Evolutionary conservation across 371 early-diverging fungal genomes (phyloP).

Genomic region (Pancytospora philotis): DNA sequence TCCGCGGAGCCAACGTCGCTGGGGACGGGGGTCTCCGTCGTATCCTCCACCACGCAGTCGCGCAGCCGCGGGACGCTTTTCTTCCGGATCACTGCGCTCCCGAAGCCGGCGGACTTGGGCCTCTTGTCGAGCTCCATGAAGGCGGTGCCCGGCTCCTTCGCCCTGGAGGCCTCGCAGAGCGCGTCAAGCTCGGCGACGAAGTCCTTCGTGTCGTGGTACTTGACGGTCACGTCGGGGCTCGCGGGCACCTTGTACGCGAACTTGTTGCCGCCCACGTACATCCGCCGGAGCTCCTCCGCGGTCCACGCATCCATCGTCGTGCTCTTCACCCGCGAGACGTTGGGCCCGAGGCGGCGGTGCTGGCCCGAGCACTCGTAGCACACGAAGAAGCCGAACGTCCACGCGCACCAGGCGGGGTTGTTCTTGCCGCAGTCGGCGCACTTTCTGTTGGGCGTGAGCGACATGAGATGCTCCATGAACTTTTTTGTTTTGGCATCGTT

Average conservation of each 20-base stretch:
- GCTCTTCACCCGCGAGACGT: constrained; percentile 34
- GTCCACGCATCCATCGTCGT: constrained; percentile 40
- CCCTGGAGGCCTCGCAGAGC: constrained; percentile 2
- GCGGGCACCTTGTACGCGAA: constrained; percentile 14
- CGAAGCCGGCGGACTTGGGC: constrained; percentile 3
- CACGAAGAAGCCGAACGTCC: constrained; percentile 42
- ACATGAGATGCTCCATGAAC: constrained; percentile 23
- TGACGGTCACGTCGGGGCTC: constrained; percentile 20
- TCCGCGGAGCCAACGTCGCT: neutral
- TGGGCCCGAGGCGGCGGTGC: constrained; percentile 39
- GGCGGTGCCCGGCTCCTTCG: constrained; percentile 17
- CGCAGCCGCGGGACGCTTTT: constrained; percentile 17
- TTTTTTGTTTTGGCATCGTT: constrained; percentile 16
- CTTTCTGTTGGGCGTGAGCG: constrained; percentile 29
- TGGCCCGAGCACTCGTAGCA: constrained; percentile 50
- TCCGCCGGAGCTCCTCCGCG: constrained; percentile 38
- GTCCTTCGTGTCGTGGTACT: constrained; percentile 30
- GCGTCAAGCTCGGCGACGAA: constrained; percentile 30
- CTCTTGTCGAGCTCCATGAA: constrained; percentile 16
- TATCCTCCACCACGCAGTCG: neutral
- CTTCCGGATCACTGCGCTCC: constrained; percentile 13
- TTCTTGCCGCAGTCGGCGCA: constrained; percentile 46
- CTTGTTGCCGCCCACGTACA: constrained; percentile 47
- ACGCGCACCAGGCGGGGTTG: constrained; percentile 40
- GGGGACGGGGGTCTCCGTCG: neutral